These are phyloP conservation scores for Cupressus sempervirens DNA, from an alignment of 75 land plant species.

Conservation along the genomic window DNA sequence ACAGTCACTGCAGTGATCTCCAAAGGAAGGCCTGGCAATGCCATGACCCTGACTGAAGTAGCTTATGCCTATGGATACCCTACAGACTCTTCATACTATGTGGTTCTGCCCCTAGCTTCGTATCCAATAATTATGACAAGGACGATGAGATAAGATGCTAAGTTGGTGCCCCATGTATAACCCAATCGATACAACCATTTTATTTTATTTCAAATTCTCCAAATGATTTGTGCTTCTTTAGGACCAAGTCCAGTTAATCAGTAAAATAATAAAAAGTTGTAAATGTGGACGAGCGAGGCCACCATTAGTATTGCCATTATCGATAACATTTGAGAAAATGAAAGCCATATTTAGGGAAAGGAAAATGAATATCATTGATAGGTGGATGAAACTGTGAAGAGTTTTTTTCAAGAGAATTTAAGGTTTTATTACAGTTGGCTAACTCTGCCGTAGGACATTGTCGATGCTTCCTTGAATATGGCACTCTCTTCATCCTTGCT, in stretches of 20 bases:
- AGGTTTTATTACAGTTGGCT: background rate
- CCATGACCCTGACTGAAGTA: background rate
- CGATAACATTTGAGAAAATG: background rate
- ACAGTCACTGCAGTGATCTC: too few relatives aligned
- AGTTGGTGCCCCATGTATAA: background rate
- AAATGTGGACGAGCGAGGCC: background rate
- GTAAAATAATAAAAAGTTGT: background rate
- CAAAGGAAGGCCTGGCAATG: too few relatives aligned
- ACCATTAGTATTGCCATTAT: background rate
- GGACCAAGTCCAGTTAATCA: background rate
- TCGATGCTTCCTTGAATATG: background rate
- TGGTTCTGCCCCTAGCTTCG: constrained; percentile 7
- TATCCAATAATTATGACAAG: too few relatives aligned
- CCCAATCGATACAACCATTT: background rate
- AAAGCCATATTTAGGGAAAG: background rate
- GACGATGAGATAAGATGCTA: background rate
- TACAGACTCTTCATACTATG: background rate
- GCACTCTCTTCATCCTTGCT: background rate
- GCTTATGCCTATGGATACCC: background rate
- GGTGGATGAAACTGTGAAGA: background rate
- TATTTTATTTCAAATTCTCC: background rate
- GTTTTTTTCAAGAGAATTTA: background rate
- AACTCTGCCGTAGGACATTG: background rate
- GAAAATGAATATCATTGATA: background rate
- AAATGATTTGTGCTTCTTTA: background rate